phyloP scores from a whole-genome alignment of 805 yeast species.

The Ogataea kodamae region DNA sequence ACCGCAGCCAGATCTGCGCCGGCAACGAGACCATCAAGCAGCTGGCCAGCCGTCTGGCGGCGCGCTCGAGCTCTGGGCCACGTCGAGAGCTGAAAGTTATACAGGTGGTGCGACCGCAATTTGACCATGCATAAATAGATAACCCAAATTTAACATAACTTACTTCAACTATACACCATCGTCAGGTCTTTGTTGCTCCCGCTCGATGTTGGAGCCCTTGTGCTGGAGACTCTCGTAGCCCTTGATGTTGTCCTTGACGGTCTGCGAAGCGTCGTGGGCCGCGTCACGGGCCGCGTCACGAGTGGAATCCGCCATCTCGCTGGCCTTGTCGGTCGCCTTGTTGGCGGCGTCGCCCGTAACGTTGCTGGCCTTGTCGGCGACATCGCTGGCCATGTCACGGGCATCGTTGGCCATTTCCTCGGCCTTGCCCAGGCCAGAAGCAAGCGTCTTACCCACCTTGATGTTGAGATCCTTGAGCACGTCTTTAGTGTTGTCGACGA shows the following conservation, averaged over 20 bases:
- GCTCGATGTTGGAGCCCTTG: slow-evolving; percentile 40
- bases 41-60: slow-evolving; percentile 1
- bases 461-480: slow-evolving; percentile 18
- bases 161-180: slow-evolving; percentile 36
- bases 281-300: slow-evolving; percentile 13
- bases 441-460: slow-evolving; percentile 40
- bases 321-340: slow-evolving; percentile 3
- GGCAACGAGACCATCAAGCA: slow-evolving; percentile 27
- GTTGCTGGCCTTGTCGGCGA: slow-evolving; percentile 9
- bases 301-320: slow-evolving; percentile 2
- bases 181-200: slow-evolving; percentile 45
- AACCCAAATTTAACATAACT: too few relatives aligned
- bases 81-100: slow-evolving; percentile 36
- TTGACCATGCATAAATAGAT: too few relatives aligned
- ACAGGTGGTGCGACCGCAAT: slow-evolving; percentile 21
- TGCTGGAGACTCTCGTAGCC: slow-evolving; percentile 42
- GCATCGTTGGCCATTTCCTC: slow-evolving; percentile 27
- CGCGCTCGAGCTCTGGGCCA: neutral
- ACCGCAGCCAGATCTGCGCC: slow-evolving; percentile 20
- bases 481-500: slow-evolving; percentile 25
- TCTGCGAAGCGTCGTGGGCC: slow-evolving; percentile 5
- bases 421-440: slow-evolving; percentile 39
- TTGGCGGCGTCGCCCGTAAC: slow-evolving; percentile 12
- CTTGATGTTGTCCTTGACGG: slow-evolving; percentile 8
- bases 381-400: slow-evolving; percentile 11